Evolutionary conservation across 306 rosid species (phyloP).

Genomic region (Dalbergia oliveri): DNA sequence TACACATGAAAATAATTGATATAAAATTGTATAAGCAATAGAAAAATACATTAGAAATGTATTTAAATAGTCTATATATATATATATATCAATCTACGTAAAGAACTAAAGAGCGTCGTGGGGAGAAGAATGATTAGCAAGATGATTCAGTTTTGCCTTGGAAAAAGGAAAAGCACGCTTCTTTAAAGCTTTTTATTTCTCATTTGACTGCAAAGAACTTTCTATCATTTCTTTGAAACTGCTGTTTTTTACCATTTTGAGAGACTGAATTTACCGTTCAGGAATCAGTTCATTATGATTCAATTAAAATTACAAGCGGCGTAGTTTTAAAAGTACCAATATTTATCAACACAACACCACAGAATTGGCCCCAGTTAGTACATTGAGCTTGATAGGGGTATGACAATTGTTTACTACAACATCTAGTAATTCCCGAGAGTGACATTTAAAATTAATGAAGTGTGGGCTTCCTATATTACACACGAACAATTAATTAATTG

Average conservation of each 20-base stretch:
- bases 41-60: too few relatives aligned
- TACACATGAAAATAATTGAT: too few relatives aligned
- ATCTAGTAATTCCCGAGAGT: background rate
- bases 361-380: too few relatives aligned
- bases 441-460: too few relatives aligned
- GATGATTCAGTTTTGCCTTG: conserved; percentile 28
- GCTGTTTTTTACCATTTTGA: background rate
- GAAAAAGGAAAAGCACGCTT: conserved; percentile 4
- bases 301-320: background rate
- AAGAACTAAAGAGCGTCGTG: background rate
- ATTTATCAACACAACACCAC: too few relatives aligned
- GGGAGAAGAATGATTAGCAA: conserved; percentile 6
- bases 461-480: background rate
- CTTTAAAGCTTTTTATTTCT: conserved; percentile 25
- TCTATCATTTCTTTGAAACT: conserved; percentile 28
- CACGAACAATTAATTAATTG: background rate
- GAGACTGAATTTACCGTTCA: background rate
- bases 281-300: background rate
- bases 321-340: background rate
- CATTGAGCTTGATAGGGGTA: too few relatives aligned
- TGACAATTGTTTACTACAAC: background rate
- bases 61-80: too few relatives aligned
- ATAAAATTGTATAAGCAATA: too few relatives aligned
- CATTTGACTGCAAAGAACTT: conserved; percentile 22
- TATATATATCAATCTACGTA: background rate